Evolutionary conservation across 495 filamentous ascomycete species (phyloP).

Genomic region (Penicillium manginii): DNA sequence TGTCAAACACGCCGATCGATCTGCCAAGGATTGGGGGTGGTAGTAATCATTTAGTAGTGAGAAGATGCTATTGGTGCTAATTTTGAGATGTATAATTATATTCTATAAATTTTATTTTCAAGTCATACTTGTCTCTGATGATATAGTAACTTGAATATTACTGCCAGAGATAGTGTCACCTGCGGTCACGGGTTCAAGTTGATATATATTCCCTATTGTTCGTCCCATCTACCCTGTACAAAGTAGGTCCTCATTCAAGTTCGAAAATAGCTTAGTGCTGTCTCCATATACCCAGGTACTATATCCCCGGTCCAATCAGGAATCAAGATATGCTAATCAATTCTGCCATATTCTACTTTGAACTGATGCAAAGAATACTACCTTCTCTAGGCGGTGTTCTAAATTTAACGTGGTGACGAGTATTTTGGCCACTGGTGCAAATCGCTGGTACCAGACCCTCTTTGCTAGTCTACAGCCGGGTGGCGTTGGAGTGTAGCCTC

Average conservation of each 20-base stretch:
- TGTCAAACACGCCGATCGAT: conserved; percentile 8
- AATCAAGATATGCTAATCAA: conserved; percentile 3
- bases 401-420: conserved; percentile 15
- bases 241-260: neutral
- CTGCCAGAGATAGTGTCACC: too few species aligned
- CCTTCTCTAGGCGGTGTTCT: conserved; percentile 8
- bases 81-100: too few species aligned
- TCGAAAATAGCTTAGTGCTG: neutral
- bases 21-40: conserved; percentile 4
- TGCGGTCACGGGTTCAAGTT: too few species aligned
- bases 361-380: neutral
- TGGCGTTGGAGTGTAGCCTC: too few species aligned
- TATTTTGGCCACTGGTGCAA: conserved; percentile 6
- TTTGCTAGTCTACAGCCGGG: neutral
- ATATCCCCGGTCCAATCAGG: conserved; percentile 1
- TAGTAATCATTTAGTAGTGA: too few species aligned
- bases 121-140: too few species aligned
- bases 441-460: conserved; percentile 3
- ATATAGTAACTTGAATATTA: too few species aligned
- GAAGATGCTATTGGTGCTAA: too few species aligned
- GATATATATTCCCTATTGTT: too few species aligned
- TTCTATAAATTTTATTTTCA: too few species aligned
- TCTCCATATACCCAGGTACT: neutral
- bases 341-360: neutral
- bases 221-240: too few species aligned